Evolutionary conservation across 1,139 yeast genomes (phyloP), one percentile per base, ranked within the genome.

Genomic region (Pichia sorboxylosa): DNA sequence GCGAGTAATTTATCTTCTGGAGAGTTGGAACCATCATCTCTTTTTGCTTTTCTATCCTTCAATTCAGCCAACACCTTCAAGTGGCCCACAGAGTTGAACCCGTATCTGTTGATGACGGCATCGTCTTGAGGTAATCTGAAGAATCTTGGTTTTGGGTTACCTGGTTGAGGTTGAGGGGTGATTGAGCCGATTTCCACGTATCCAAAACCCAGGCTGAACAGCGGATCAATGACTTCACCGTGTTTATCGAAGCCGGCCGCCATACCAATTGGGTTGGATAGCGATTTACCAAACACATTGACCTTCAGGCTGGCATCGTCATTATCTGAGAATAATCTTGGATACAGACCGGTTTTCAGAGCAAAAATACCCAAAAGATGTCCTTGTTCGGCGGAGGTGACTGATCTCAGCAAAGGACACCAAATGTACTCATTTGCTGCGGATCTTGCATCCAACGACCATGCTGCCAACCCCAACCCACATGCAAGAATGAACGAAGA

Each of bases 171-270:
- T 42, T 68, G 64, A 3, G 98, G 97, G 4, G 98, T 87, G 30
- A 90, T 75, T 3, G 94, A 81, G 1, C 98, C 98, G 35, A 90
- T 70, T 57, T 87, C 98, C 39, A 84, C 93, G 52, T 83, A 84
- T 5, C 90, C 73, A 48, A 87, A 87, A 2, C 98, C 98, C 36
- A 70, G 53, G 44, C 75, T 68, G 47, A 78, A 76, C 38, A 87
- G 63, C 0, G 87, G 61, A 45, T 87, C 96, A 46, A 90, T 75
- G n/a, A 85, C 94, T 51, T 84, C 94, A 32, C 85, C 98, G 48
- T 87, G 81, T 57, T 87, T 87, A 55, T 87, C 98, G 43, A 87
- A 68, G 10, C 98, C 98, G 22, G 98, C 97, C 31, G 97, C 97
- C 47, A 87, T 66, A 6, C 97, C 97, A 36, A 87, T 63, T 15